Evolutionary conservation across 164 flowering plant genomes (phyloP), one percentile per base, ranked within the genome.

Genomic region (Vitis riparia): DNA sequence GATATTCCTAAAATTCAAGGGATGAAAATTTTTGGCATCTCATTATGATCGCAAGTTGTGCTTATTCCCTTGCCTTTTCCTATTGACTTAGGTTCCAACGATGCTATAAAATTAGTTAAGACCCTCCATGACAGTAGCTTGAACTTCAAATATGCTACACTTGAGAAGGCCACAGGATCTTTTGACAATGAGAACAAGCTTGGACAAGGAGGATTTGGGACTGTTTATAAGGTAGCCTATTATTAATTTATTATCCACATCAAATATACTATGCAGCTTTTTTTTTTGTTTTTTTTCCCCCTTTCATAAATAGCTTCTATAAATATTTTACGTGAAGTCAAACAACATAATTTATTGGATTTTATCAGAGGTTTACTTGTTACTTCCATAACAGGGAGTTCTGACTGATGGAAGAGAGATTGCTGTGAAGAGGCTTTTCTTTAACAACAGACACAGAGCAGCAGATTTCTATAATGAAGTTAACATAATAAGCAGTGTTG

Each of bases 381-480:
- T 15, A 60, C 51, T 27, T 51, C 5, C 37, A 58, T 51, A 63
- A 59, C 76, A 89, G 94, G 97, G 94, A 63, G 87, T 82, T 78
- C 80, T 89, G 50, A 74, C 86, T 8, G 97, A 89, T 78, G 97
- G 94, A 71, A 78, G 92, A 78, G 94, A 89, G 59, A 83, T 89
- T 63, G 97, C 97, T 9, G 90, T 89, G 19, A 91, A 89, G 83
- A 81, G 91, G 80, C 88, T 89, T 44, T 89, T 84, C 88, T 82
- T 83, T 15, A 91, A 91, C 79, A 88, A 87, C 63, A 86, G 73
- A 66, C 90, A 88, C 53, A 77, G 92, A 83, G 86, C 86, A 61
- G 90, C 84, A 52, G 87, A 88, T 75, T 91, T 91, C 83, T 83
- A 79, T 77, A 91, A 91, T 73, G 97, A 91, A 77, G 90, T 89